phyloP scores from a whole-genome alignment of 2,329 filamentous ascomycete species.

The Arthrobotrys entomopaga region DNA sequence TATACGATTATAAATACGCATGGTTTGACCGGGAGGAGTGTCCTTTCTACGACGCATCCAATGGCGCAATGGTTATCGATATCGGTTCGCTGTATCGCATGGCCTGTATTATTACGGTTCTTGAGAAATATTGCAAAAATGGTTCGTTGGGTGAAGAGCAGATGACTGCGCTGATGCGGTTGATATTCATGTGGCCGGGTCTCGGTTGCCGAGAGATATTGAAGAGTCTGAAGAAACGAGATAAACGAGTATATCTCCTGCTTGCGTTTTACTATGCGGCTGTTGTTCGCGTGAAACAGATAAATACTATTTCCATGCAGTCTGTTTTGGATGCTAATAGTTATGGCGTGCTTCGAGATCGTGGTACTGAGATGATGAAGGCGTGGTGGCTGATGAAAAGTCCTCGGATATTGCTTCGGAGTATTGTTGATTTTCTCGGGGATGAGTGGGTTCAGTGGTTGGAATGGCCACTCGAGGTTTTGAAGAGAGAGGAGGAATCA shows the following conservation, averaged over 20 bases:
- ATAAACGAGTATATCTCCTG: constrained; percentile 38
- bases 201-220: constrained; percentile 22
- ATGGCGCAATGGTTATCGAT: constrained; percentile 21
- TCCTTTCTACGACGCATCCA: constrained; percentile 19
- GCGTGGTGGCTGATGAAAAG: constrained; percentile 47
- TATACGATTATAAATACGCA: constrained; percentile 25
- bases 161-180: constrained; percentile 25
- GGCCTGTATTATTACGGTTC: constrained; percentile 12
- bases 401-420: constrained; percentile 20
- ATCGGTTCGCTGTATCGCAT: constrained; percentile 34
- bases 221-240: constrained; percentile 18
- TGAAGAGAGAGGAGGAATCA: constrained; percentile 28
- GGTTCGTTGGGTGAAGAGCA: background rate
- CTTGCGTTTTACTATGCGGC: constrained; percentile 41
- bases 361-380: constrained; percentile 11
- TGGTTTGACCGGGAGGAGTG: constrained; percentile 23
- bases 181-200: constrained; percentile 42
- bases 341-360: background rate
- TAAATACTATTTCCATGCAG: background rate
- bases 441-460: constrained; percentile 35
- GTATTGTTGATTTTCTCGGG: constrained; percentile 41
- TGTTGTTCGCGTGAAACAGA: constrained; percentile 23
- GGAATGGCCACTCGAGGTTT: constrained; percentile 40
- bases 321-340: background rate
- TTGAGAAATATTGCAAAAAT: constrained; percentile 1